Percentiles rank a stretch among this genome's conserved stretches.
Conservation (phyloP, 495 filamentous ascomycete genomes). For the Arthonia radiata region DNA sequence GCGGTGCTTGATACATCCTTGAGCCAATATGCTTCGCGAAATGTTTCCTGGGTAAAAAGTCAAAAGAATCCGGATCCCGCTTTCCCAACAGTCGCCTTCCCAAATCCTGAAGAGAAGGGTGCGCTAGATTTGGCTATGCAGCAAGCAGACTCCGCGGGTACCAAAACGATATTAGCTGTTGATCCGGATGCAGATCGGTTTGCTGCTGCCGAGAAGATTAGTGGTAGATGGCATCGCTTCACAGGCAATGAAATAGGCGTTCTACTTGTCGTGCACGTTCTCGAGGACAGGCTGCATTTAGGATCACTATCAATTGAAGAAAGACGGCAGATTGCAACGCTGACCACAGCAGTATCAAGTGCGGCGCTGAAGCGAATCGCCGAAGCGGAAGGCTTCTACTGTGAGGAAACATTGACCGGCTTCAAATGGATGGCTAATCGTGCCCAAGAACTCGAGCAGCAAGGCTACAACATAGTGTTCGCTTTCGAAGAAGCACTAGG, state of each 20-base stretch:
- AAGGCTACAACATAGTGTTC: conserved; percentile 26
- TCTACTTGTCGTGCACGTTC: conserved; percentile 31
- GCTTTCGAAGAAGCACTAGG: conserved; percentile 54
- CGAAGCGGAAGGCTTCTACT: conserved; percentile 25
- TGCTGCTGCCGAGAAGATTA: conserved; percentile 35
- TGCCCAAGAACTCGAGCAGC: conserved; percentile 8
- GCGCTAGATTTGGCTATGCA: conserved; percentile 38
- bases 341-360: conserved; percentile 40
- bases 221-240: conserved; percentile 32
- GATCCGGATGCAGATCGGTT: conserved; percentile 57
- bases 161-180: conserved; percentile 33
- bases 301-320: too few relatives aligned
- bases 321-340: conserved; percentile 26
- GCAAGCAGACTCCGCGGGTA: conserved; percentile 23
- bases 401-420: conserved; percentile 42
- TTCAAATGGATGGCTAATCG: conserved; percentile 45
- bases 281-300: conserved; percentile 21
- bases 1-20: conserved; percentile 83
- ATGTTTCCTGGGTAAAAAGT: too few relatives aligned
- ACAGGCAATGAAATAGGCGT: conserved; percentile 47
- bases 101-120: conserved; percentile 48
- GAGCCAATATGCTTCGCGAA: too few relatives aligned
- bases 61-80: conserved; percentile 34
- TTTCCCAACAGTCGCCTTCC: conserved; percentile 45
- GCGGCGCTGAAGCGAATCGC: conserved; percentile 40